Conservation (phyloP, 345 rosid species). For the Dovyalis caffra region DNA sequence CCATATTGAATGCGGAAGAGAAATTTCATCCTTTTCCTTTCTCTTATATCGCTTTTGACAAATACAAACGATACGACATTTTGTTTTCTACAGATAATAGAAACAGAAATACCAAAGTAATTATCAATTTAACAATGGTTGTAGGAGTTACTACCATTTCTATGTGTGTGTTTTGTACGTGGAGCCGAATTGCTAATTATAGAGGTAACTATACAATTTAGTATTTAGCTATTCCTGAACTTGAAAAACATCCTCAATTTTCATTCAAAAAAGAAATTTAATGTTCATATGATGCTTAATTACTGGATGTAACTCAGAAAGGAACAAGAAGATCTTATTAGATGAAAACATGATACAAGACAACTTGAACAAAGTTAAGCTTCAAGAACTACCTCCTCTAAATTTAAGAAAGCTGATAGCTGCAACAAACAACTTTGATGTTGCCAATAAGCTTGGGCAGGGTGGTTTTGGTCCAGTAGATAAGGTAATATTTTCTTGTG, state of each 20-base stretch:
- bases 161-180: neutral
- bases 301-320: neutral
- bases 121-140: neutral
- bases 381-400: too few relatives aligned
- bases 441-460: conserved; percentile 32
- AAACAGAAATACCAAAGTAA: neutral
- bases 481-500: conserved; percentile 28
- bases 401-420: conserved; percentile 4
- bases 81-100: too few relatives aligned
- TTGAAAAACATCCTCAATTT: neutral
- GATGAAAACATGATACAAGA: neutral
- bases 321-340: too few relatives aligned
- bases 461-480: conserved; percentile 48
- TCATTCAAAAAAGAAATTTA: too few relatives aligned
- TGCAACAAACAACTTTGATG: conserved; percentile 31
- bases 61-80: too few relatives aligned
- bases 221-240: neutral
- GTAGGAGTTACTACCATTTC: conserved; percentile 7
- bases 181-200: conserved; percentile 16
- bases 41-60: too few relatives aligned
- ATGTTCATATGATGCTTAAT: too few relatives aligned
- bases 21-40: too few relatives aligned
- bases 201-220: conserved; percentile 22
- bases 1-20: too few relatives aligned
- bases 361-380: too few relatives aligned